phyloP scores from a whole-genome alignment of 75 land plant species.

The Sequoia sempervirens region DNA sequence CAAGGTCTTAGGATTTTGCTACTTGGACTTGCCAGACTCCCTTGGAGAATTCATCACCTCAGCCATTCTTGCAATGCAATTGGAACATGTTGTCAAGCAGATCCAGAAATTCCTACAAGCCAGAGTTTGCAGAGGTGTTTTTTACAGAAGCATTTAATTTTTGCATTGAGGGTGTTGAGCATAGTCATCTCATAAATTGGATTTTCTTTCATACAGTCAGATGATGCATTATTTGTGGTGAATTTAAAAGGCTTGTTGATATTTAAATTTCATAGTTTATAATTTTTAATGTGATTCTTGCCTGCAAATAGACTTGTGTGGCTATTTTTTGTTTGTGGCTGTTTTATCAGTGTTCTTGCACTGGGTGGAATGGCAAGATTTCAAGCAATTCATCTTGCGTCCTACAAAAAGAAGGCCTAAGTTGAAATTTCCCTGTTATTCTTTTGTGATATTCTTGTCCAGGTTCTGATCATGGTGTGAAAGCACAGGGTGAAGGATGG shows the following conservation, averaged over 20 bases:
- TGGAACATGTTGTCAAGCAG: slow-evolving; percentile 39
- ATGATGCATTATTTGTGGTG: background rate
- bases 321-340: background rate
- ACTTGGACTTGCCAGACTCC: slow-evolving; percentile 72
- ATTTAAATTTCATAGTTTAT: background rate
- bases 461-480: slow-evolving; percentile 82
- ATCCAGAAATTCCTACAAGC: slow-evolving; percentile 45
- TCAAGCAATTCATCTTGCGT: background rate
- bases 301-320: background rate
- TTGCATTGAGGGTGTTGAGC: background rate
- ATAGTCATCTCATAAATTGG: background rate
- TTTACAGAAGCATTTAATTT: background rate
- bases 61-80: slow-evolving; percentile 46
- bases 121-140: slow-evolving; percentile 38
- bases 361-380: background rate
- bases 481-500: slow-evolving; percentile 87
- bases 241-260: background rate
- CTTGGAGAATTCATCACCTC: slow-evolving; percentile 52
- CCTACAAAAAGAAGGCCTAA: background rate
- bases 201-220: background rate
- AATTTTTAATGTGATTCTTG: background rate
- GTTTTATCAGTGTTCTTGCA: background rate
- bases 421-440: background rate
- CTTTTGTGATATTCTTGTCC: slow-evolving; percentile 7
- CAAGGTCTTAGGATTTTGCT: slow-evolving; percentile 48